Base-by-base conservation (phyloP, 345 rosid genomes). In the Hibiscus trionum region DNA sequence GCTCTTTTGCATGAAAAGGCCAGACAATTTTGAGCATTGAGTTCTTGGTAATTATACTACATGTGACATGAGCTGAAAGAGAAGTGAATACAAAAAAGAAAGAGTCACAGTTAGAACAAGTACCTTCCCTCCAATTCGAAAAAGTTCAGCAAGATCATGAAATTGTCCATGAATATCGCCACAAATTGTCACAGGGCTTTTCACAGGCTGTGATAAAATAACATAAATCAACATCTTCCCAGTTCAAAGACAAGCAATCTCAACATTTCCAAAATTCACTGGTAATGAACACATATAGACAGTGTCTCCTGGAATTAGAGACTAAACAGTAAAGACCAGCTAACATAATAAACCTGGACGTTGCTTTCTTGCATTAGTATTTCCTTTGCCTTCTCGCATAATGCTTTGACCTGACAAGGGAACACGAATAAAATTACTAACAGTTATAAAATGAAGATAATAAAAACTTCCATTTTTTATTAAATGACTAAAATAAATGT, bases 121-220 rank as follows among this genome's bases (percentile, higher is more conserved):
- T 50, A 50, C 55, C 55, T 50, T 50, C 55, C 55, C 55, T 50
- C 55, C 55, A 14, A 50, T 50, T 50, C 55, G 55, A 50, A 50
- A 50, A 50, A 50, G 99, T 84, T 95, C 99, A 14, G 97, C 97
- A 82, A 95, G 99, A 81, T 95, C 99, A 85, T 95, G 99, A 83
- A 95, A 95, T 76, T 95, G 97, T 74, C 98, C 98, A 74, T 95
- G 99, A 80, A 95, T 95, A 78, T 95, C 99, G 35, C 99, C 99
- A 69, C 98, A 95, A 53, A 95, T 90, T 66, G 99, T 95, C 75
- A 95, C 98, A 4, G 97, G 99, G 82, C 97, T 90, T 85, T 90
- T 92, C 56, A 95, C 99, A 80, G 97, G 99, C 98, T 95, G 89
- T 71, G 46, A 17, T 66, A 62, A 55, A 50, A 0, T 8, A 14